A percentile compares a stretch with the other conserved stretches of the same genome.
phyloP scores from a whole-genome alignment of 2,329 filamentous ascomycete genomes.

The Penicillium sp. region DNA sequence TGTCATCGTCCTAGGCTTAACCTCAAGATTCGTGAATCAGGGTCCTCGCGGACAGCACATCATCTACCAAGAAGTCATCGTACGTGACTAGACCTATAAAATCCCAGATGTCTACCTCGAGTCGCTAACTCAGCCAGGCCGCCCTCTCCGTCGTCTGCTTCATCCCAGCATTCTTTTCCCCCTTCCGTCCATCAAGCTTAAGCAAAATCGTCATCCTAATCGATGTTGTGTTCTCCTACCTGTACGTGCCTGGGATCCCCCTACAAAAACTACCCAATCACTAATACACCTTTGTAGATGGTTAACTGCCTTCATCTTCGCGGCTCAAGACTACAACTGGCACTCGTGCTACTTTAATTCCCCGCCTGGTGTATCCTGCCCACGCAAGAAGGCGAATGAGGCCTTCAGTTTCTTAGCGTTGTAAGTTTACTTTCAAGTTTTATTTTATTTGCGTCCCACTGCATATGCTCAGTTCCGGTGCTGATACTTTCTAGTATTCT shows the following conservation, averaged over 20 bases:
- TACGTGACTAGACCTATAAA: conserved; percentile 12
- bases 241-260: conserved; percentile 29
- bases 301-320: conserved; percentile 51
- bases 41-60: conserved; percentile 21
- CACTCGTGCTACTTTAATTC: conserved; percentile 31
- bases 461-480: background rate
- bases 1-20: conserved; percentile 26
- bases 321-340: conserved; percentile 46
- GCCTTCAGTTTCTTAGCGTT: conserved; percentile 49
- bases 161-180: conserved; percentile 43
- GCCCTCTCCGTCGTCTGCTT: conserved; percentile 43
- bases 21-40: conserved; percentile 20
- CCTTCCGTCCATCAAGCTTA: conserved; percentile 38
- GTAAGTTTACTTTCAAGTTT: conserved; percentile 30
- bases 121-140: conserved; percentile 17
- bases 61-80: conserved; percentile 27
- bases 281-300: conserved; percentile 31
- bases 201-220: conserved; percentile 40
- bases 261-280: background rate
- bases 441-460: background rate
- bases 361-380: conserved; percentile 36
- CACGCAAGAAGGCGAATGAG: conserved; percentile 42
- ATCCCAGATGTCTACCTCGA: background rate
- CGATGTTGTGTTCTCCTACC: conserved; percentile 48
- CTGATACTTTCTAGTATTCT: conserved; percentile 37